Percentiles rank a stretch among this genome's conserved stretches.
These are phyloP conservation scores for Besnoitia besnoiti DNA, from an alignment of 169 alveolate species.

Conservation along the genomic window DNA sequence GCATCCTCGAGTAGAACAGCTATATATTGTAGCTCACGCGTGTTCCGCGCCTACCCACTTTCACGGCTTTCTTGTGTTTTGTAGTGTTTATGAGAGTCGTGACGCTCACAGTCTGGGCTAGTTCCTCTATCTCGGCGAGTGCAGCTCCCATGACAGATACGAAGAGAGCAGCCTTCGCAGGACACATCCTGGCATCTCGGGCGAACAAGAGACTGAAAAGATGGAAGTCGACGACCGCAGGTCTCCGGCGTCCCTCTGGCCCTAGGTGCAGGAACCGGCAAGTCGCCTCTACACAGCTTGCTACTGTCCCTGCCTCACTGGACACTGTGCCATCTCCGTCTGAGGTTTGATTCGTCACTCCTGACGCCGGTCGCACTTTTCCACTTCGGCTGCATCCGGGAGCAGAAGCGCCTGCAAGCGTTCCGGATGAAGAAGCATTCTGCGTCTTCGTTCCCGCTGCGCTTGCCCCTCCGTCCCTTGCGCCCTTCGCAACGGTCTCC, in stretches of 20 bases:
- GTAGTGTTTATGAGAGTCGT: too few relatives aligned
- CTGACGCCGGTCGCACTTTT: background rate
- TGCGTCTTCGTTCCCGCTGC: background rate
- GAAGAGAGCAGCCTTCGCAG: slow-evolving; percentile 5
- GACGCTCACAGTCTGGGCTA: background rate
- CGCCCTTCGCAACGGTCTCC: slow-evolving; percentile 9
- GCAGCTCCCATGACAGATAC: slow-evolving; percentile 14
- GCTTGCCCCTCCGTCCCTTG: background rate
- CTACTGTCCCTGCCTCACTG: background rate
- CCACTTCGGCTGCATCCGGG: background rate
- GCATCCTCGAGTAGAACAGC: too few relatives aligned
- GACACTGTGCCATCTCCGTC: background rate
- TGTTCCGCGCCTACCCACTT: too few relatives aligned
- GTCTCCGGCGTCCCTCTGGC: slow-evolving; percentile 5
- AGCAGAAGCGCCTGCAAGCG: background rate
- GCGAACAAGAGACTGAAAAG: slow-evolving; percentile 21
- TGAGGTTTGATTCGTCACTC: background rate
- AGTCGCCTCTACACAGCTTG: background rate
- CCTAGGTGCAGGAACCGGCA: slow-evolving; percentile 5
- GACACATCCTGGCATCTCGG: background rate
- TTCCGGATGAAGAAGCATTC: background rate
- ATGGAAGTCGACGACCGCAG: slow-evolving; percentile 12
- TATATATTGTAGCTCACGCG: too few relatives aligned
- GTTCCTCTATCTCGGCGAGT: background rate
- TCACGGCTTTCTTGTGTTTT: too few relatives aligned